phyloP scores from a whole-genome alignment of 2,329 filamentous ascomycete species.

The Bipolaris cookei region DNA sequence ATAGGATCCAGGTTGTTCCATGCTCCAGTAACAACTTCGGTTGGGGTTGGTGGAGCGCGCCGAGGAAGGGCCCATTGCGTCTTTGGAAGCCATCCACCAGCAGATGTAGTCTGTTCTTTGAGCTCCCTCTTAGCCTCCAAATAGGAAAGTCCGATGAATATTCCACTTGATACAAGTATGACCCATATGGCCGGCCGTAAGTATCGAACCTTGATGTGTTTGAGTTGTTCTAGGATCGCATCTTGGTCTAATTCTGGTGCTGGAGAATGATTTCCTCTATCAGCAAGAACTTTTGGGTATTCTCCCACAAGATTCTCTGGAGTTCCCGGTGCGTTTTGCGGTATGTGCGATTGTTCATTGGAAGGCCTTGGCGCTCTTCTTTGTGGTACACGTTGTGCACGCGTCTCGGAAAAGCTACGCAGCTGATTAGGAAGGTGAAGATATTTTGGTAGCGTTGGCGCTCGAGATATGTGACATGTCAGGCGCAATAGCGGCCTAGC shows the following conservation, averaged over 20 bases:
- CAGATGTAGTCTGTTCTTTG: slow-evolving; percentile 19
- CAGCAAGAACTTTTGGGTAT: background rate
- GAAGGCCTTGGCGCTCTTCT: slow-evolving; percentile 8
- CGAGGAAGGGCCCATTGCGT: slow-evolving; percentile 25
- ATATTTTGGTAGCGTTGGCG: background rate
- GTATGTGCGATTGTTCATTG: slow-evolving; percentile 12
- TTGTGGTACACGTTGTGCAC: slow-evolving; percentile 11
- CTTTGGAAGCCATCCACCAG: slow-evolving; percentile 23
- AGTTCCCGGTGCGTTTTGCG: slow-evolving; percentile 9
- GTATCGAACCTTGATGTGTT: slow-evolving; percentile 30
- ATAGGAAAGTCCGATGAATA: slow-evolving; percentile 39
- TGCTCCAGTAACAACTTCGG: slow-evolving; percentile 32
- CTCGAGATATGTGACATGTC: slow-evolving; percentile 3
- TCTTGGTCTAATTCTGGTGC: background rate
- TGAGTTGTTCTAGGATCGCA: slow-evolving; percentile 8
- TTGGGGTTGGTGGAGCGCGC: slow-evolving; percentile 32
- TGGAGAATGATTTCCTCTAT: background rate
- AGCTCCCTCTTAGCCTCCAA: slow-evolving; percentile 38
- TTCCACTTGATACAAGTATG: slow-evolving; percentile 33
- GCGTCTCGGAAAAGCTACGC: slow-evolving; percentile 9
- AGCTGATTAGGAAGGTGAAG: slow-evolving; percentile 5
- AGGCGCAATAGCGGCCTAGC: slow-evolving; percentile 12
- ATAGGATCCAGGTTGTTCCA: slow-evolving; percentile 38
- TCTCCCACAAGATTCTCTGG: slow-evolving; percentile 13
- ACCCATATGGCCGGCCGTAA: slow-evolving; percentile 41